Conservation (phyloP, 805 yeast species). For the Suhomyces vadensis region DNA sequence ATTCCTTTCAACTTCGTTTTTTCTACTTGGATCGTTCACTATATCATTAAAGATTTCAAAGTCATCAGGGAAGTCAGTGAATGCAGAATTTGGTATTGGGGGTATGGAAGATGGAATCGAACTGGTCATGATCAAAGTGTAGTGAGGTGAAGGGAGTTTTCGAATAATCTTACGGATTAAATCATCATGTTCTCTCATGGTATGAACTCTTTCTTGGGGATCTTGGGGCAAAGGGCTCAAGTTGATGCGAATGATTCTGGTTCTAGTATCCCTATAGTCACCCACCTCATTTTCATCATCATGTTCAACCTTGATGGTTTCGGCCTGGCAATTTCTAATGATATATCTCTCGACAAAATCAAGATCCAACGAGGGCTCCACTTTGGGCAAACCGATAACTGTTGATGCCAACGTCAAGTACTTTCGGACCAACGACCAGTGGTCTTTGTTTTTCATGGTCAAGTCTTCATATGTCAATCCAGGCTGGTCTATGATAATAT, state of each 20-base stretch:
- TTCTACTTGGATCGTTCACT: conserved; percentile 51
- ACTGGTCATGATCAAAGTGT: conserved; percentile 57
- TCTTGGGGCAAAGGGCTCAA: conserved; percentile 48
- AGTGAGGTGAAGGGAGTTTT: conserved; percentile 72
- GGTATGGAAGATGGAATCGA: conserved; percentile 22
- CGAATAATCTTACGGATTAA: conserved; percentile 57
- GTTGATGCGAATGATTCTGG: conserved; percentile 61
- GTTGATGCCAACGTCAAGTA: conserved; percentile 61
- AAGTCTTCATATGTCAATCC: conserved; percentile 35
- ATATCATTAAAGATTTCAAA: conserved; percentile 57
- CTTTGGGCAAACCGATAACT: conserved; percentile 57
- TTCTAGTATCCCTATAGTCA: conserved; percentile 60
- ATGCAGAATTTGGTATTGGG: conserved; percentile 31
- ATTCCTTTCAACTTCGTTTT: conserved; percentile 57
- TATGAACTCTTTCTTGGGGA: conserved; percentile 22
- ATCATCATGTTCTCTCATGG: conserved; percentile 45
- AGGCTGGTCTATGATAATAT: conserved; percentile 40
- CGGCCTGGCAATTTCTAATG: conserved; percentile 53
- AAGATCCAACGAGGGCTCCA: conserved; percentile 42
- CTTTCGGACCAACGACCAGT: conserved; percentile 51
- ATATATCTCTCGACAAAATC: conserved; percentile 44
- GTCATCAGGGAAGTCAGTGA: conserved; percentile 33
- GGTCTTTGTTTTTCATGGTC: conserved; percentile 28
- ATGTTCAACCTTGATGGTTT: conserved; percentile 36
- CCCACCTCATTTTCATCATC: conserved; percentile 49